A percentile compares a stretch with the other conserved stretches of the same genome.
Evolutionary conservation across 768 basidiomycete species (phyloP).

Genomic region (Gloeostereum incarnatum): DNA sequence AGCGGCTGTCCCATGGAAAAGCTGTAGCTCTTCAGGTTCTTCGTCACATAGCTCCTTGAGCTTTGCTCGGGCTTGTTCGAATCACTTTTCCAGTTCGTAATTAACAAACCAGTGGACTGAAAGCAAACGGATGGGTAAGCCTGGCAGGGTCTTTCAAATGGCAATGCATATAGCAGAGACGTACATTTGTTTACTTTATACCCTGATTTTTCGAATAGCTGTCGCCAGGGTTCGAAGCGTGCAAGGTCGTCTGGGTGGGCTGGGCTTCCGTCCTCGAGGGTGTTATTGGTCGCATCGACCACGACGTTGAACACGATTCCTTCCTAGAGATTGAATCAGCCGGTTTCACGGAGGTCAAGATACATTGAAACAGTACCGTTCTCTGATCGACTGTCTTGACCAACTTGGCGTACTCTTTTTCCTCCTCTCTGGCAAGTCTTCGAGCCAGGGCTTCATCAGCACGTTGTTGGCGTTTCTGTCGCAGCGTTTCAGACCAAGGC

Average conservation of each 20-base stretch:
- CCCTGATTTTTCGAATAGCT: not conserved
- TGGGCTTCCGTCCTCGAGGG: conserved; percentile 6
- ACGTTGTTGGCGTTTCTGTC: too few relatives aligned
- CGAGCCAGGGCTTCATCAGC: conserved; percentile 3
- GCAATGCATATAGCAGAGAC: too few relatives aligned
- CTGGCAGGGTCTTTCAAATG: too few relatives aligned
- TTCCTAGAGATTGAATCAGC: conserved; percentile 2
- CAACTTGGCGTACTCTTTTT: not conserved
- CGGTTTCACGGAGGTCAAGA: too few relatives aligned
- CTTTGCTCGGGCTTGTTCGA: conserved; percentile 6
- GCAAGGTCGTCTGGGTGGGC: conserved; percentile 6
- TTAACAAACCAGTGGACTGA: conserved; percentile 11
- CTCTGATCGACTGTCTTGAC: not conserved
- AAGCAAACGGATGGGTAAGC: too few relatives aligned
- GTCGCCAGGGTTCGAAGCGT: conserved; percentile 4
- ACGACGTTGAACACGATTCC: conserved; percentile 5
- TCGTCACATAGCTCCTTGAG: not conserved
- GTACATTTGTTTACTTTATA: conserved; percentile 5
- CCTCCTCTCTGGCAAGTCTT: conserved; percentile 4
- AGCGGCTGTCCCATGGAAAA: conserved; percentile 7
- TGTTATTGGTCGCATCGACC: conserved; percentile 4
- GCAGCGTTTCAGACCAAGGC: too few relatives aligned
- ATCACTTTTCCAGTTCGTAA: conserved; percentile 10
- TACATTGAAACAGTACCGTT: not conserved
- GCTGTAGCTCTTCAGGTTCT: conserved; percentile 4